Percentiles rank a stretch among this genome's conserved stretches.
Evolutionary conservation across 192 early-diverging fungal species (phyloP).

Genomic region (Coemansia umbellata): DNA sequence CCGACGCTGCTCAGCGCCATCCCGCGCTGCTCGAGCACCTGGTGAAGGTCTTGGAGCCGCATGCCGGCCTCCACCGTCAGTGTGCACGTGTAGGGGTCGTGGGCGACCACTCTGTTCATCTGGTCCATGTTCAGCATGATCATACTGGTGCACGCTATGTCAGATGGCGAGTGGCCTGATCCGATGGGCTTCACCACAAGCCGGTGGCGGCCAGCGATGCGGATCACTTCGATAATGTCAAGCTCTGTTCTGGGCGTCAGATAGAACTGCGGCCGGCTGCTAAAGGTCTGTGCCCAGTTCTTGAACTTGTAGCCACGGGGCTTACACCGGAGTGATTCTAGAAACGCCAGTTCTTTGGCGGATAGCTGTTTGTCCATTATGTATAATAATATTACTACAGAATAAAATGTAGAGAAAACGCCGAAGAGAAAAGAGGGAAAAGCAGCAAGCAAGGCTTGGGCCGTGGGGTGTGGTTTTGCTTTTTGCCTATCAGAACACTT

Average conservation of each 20-base stretch:
- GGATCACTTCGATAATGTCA: slow-evolving; percentile 58
- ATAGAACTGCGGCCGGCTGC: slow-evolving; percentile 54
- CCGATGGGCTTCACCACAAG: slow-evolving; percentile 63
- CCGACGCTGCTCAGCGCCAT: slow-evolving; percentile 68
- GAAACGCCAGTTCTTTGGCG: slow-evolving; percentile 12
- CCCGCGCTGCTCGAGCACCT: slow-evolving; percentile 50
- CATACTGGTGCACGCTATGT: slow-evolving; percentile 61
- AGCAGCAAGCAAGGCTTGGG: too few species aligned
- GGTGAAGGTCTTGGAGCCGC: slow-evolving; percentile 59
- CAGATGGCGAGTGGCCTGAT: slow-evolving; percentile 72
- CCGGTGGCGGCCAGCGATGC: slow-evolving; percentile 21
- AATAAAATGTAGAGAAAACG: too few species aligned
- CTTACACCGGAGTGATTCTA: slow-evolving; percentile 16
- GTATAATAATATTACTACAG: not conserved
- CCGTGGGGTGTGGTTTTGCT: too few species aligned
- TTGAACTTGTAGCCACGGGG: slow-evolving; percentile 31
- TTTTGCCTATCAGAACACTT: too few species aligned
- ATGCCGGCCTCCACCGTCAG: slow-evolving; percentile 66
- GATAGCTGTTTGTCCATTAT: not conserved
- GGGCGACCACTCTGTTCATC: slow-evolving; percentile 52
- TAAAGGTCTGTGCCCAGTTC: slow-evolving; percentile 71
- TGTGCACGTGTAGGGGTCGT: slow-evolving; percentile 48
- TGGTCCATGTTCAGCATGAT: slow-evolving; percentile 70
- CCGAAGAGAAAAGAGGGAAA: too few species aligned
- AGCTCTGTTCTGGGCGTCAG: slow-evolving; percentile 58